Base-by-base conservation (phyloP, 2,329 filamentous ascomycete genomes). In the Neurospora crassa region DNA sequence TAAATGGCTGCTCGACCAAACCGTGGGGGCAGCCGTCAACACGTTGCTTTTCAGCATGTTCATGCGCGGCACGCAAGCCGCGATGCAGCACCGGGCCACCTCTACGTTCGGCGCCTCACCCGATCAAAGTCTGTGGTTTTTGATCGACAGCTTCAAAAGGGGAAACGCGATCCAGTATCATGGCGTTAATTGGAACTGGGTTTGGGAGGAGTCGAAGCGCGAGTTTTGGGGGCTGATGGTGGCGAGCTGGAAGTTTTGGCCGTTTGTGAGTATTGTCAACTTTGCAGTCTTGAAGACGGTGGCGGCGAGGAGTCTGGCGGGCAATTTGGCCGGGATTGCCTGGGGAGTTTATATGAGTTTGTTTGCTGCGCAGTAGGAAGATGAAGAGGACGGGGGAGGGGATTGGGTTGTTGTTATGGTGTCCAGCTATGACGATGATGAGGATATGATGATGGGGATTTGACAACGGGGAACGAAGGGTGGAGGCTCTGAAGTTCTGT, bases 331-430 rank as follows among this genome's bases (percentile, higher is more conserved):
- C 34, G 91, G 91, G 8, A 83, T 93, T 40, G 85, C 83, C 11
- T 94, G 91, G 91, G 89, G 89, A 0, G 82, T 93, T 67, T 93
- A 91, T 79, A 80, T 93, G 78, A 92, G 89, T 77, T 80, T 93
- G 76, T 79, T 87, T 63, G 29, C 53, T 45, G 83, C 81, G 75
- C 77, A 74, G 43, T 74, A 63, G 68, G 59, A 29, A 20, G 24
- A n/a, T n/a, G 7, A 8, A 16, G 34, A 59, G 63, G 37, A 11
- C 37, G 37, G 40, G n/a, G 10, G 18, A 67, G 3, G 67, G 7
- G 10, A 42, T 20, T 20, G 18, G 24, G 20, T 37, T 29, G 42
- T 14, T 40, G 47, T 8, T 14, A 34, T 20, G 34, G 41, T 42
- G 29, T 41, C 41, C 20, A 18, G 18, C 24, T 69, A 29, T 41